phyloP scores from a whole-genome alignment of 176 grass and related monocot genomes.

The Cocos nucifera region DNA sequence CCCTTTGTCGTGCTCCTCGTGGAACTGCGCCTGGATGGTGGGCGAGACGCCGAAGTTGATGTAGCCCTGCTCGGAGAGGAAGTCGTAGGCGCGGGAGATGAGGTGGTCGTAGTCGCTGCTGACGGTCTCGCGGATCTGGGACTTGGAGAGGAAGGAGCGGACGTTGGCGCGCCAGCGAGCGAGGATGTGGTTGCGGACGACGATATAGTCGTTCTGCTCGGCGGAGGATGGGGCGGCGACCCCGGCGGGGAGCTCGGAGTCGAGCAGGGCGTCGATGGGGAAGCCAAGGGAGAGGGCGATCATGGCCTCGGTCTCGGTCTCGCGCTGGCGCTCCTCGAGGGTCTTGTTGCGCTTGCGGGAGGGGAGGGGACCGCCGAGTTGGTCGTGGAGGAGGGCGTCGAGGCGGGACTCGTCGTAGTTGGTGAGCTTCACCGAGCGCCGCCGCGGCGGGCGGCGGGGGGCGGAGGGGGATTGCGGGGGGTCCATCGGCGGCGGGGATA shows the following conservation, averaged over 20 bases:
- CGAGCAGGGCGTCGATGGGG: constrained; percentile 65
- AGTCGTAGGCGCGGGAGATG: constrained; percentile 54
- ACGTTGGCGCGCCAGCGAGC: constrained; percentile 82
- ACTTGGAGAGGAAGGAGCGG: constrained; percentile 37
- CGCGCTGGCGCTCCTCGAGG: constrained; percentile 54
- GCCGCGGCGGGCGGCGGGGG: constrained; percentile 1
- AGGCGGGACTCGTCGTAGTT: constrained; percentile 80
- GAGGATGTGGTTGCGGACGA: constrained; percentile 90
- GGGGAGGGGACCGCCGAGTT: constrained; percentile 42
- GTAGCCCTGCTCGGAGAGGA: constrained; percentile 66
- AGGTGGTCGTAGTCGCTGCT: constrained; percentile 61
- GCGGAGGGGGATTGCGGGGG: background rate
- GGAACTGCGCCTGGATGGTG: constrained; percentile 39
- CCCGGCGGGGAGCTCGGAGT: constrained; percentile 33
- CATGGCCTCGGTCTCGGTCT: constrained; percentile 89
- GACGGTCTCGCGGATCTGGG: constrained; percentile 61
- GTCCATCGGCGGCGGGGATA: constrained; percentile 2
- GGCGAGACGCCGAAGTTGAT: constrained; percentile 89
- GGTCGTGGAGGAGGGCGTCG: constrained; percentile 48
- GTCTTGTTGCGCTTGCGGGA: constrained; percentile 43
- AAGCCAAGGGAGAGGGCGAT: constrained; percentile 76
- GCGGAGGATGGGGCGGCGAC: constrained; percentile 13
- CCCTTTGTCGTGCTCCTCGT: constrained; percentile 10
- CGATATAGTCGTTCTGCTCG: constrained; percentile 76
- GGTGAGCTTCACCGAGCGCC: constrained; percentile 20